phyloP scores from a whole-genome alignment of 306 rosid genomes.

The Purshia tridentata region DNA sequence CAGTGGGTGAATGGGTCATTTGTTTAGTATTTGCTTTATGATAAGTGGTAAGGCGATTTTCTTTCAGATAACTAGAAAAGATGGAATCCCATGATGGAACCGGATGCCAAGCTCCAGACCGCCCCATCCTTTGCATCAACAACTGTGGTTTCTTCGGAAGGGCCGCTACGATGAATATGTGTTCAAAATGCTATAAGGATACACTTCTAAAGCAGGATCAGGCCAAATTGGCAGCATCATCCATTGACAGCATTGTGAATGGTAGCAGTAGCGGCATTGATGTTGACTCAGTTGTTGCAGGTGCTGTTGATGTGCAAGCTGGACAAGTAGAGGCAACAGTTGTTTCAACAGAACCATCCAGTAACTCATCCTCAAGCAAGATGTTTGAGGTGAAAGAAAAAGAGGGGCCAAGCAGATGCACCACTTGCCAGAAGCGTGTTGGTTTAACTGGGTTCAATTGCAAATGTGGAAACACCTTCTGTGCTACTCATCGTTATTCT shows the following conservation, averaged over 20 bases:
- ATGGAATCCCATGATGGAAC: constrained; percentile 83
- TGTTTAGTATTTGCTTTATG: not conserved
- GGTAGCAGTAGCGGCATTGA: constrained; percentile 35
- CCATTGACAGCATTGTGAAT: constrained; percentile 66
- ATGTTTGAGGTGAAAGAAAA: constrained; percentile 41
- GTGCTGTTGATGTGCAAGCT: constrained; percentile 36
- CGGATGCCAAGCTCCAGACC: constrained; percentile 74
- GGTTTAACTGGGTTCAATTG: constrained; percentile 79
- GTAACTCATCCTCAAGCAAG: constrained; percentile 39
- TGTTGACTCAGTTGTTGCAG: constrained; percentile 39
- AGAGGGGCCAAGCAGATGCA: constrained; percentile 56
- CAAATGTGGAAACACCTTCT: constrained; percentile 66
- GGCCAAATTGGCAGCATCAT: constrained; percentile 55
- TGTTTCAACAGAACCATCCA: constrained; percentile 31
- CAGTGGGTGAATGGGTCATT: not conserved
- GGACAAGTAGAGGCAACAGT: constrained; percentile 34
- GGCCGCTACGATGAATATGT: constrained; percentile 80
- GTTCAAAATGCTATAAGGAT: constrained; percentile 84
- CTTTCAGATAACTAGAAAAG: constrained; percentile 39
- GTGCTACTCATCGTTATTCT: constrained; percentile 64
- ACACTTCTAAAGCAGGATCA: constrained; percentile 69
- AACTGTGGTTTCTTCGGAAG: constrained; percentile 84
- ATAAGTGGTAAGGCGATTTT: not conserved
- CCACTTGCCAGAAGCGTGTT: constrained; percentile 64
- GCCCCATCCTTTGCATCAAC: constrained; percentile 66